These are phyloP conservation scores for Fusarium drepaniforme DNA, from an alignment of 2,329 filamentous ascomycete species.

Conservation along the genomic window DNA sequence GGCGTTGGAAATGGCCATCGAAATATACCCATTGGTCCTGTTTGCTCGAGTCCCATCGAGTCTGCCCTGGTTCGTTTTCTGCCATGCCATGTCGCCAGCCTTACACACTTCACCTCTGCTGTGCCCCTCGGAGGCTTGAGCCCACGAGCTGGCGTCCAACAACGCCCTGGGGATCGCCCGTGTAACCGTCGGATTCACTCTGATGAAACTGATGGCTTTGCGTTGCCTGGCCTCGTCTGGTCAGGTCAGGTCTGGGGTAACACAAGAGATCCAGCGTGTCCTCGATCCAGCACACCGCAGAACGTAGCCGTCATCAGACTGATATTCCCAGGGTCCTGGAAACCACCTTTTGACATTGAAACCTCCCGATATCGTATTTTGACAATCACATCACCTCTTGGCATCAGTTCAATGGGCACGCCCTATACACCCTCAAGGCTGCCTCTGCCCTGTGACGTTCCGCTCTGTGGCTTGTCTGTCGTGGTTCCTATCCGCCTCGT, in stretches of 20 bases:
- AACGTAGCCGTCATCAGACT: conserved; percentile 24
- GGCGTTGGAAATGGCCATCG: neutral
- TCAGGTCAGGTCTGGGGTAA: conserved; percentile 16
- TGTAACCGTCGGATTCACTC: conserved; percentile 20
- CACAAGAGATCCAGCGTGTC: conserved; percentile 39
- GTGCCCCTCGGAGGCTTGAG: neutral
- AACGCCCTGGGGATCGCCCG: neutral
- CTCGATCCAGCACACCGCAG: conserved; percentile 40
- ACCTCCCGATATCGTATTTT: conserved; percentile 6
- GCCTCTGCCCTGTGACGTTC: neutral
- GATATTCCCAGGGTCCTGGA: conserved; percentile 20
- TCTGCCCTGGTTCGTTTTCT: neutral
- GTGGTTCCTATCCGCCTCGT: conserved; percentile 8
- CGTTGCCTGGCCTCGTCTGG: neutral
- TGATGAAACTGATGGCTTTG: neutral
- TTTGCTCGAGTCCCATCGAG: neutral
- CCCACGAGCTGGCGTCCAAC: conserved; percentile 7
- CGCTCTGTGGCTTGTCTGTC: conserved; percentile 6
- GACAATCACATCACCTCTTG: neutral
- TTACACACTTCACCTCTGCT: conserved; percentile 11
- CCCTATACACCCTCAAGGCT: neutral
- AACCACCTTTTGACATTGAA: neutral
- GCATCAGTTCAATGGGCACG: neutral
- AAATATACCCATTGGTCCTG: conserved; percentile 3
- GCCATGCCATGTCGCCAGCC: conserved; percentile 12